These are phyloP conservation scores for Cyclostephanos invisitatus DNA, from an alignment of 108 stramenopile species.

Conservation along the genomic window DNA sequence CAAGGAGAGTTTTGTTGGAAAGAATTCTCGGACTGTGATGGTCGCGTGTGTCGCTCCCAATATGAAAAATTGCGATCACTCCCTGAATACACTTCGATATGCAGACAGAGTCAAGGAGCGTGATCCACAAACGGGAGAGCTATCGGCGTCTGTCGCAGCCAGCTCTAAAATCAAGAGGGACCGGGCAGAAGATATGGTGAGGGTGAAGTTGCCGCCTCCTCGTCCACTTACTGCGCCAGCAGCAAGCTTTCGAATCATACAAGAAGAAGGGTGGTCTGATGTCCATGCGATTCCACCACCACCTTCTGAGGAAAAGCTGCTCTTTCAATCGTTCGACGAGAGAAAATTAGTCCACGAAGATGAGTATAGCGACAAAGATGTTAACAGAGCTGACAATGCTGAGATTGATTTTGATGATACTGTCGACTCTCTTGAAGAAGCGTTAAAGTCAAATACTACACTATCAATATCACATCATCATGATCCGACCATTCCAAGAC, in stretches of 20 bases:
- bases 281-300: constrained; percentile 38
- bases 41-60: constrained; percentile 95
- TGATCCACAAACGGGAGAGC: constrained; percentile 70
- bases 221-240: constrained; percentile 50
- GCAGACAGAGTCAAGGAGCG: constrained; percentile 95
- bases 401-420: constrained; percentile 32
- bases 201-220: constrained; percentile 16
- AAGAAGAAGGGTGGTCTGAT: constrained; percentile 32
- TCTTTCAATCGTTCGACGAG: constrained; percentile 6
- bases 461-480: background rate
- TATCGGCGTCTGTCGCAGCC: constrained; percentile 44
- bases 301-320: constrained; percentile 12
- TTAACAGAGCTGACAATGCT: background rate
- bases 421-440: constrained; percentile 23
- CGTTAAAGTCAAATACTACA: constrained; percentile 16
- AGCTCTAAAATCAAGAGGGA: constrained; percentile 41
- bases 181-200: constrained; percentile 8
- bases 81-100: constrained; percentile 97
- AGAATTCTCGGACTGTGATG: constrained; percentile 95
- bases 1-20: constrained; percentile 93
- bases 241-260: constrained; percentile 37
- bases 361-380: constrained; percentile 6
- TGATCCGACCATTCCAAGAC: constrained; percentile 2
- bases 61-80: constrained; percentile 95
- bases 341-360: background rate